Base-by-base conservation (phyloP, 2,329 filamentous ascomycete genomes). In the Calonectria multiphialidica region DNA sequence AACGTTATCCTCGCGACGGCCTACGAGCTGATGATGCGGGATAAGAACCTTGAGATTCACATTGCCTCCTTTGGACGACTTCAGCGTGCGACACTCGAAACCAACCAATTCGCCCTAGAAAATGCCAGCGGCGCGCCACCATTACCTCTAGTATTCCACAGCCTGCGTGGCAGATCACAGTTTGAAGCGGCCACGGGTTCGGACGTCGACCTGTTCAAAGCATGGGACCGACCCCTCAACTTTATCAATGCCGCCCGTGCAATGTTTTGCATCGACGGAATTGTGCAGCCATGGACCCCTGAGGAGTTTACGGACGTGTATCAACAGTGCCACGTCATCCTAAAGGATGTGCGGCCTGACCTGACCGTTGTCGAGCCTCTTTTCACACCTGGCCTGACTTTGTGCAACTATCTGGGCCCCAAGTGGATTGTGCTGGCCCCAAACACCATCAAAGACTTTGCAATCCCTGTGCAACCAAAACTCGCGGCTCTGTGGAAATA, bases 361-460 rank as follows among this genome's bases (percentile, higher is more conserved):
- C 28, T 67, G 5, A 67, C 64, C 2, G 50, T 67, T 25, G 64
- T 67, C 6, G 64, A 67, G 13, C 64, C 53, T 44, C 67, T 70
- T 44, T 70, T 53, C 10, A 57, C 64, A 23, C 67, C 67, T 2
- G 67, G 21, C 18, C 23, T 70, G 16, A 70, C 67, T 13, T 23
- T 53, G 21, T 55, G 47, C 67, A 70, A 70, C 50, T 50, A 53
- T 25, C 8, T 45, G 15, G 61, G 40, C 23, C 16, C 45, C 2
- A 47, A 47, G 16, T 70, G 67, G 67, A 59, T 70, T 23, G 45
- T 70, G 5, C 23, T 70, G 12, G 37, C 67, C 13, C 67, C 67
- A 30, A 70, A 70, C 47, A 57, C 67, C 16, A 70, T 70, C 40
- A 70, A 70, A 33, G 67, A 70, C 30, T 23, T 70, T 47, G 67